A percentile compares a stretch with the other conserved stretches of the same genome.
These are phyloP conservation scores for Cyberlindnera suaveolens DNA, from an alignment of 805 yeast genomes.

Conservation along the genomic window DNA sequence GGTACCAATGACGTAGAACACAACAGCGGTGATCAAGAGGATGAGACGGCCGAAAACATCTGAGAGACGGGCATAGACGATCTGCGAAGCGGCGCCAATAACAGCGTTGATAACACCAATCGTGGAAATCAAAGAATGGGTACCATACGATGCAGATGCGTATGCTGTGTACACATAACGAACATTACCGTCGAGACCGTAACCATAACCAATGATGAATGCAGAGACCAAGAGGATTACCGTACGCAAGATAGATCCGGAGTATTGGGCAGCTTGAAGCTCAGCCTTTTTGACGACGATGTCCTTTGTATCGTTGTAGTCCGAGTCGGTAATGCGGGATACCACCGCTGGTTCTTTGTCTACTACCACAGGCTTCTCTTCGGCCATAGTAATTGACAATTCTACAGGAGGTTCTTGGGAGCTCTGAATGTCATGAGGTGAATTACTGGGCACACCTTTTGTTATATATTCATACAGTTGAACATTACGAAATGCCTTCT, in stretches of 20 bases:
- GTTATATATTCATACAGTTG: too few species aligned
- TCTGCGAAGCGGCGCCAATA: constrained; percentile 61
- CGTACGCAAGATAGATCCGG: constrained; percentile 26
- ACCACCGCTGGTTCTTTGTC: neutral
- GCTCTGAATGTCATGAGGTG: too few species aligned
- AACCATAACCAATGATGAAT: constrained; percentile 46
- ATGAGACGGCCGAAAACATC: constrained; percentile 64
- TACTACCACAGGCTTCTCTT: too few species aligned
- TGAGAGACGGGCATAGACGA: constrained; percentile 55
- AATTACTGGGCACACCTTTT: too few species aligned
- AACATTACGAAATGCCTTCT: too few species aligned
- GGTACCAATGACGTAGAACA: constrained; percentile 59
- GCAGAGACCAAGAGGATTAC: constrained; percentile 35
- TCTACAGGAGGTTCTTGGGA: too few species aligned
- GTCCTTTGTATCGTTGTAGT: constrained; percentile 24
- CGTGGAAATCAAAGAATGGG: constrained; percentile 53
- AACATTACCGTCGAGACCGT: constrained; percentile 47
- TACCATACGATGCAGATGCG: constrained; percentile 49
- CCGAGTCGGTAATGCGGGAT: neutral
- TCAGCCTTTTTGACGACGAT: constrained; percentile 46
- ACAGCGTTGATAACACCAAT: constrained; percentile 53
- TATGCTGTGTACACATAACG: constrained; percentile 44
- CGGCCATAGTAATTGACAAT: too few species aligned
- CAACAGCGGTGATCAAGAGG: constrained; percentile 39
- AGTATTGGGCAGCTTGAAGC: constrained; percentile 40